Percentiles rank a stretch among this genome's conserved stretches.
phyloP scores from a whole-genome alignment of 1,284 basidiomycete genomes.

The Ustilago tritici region DNA sequence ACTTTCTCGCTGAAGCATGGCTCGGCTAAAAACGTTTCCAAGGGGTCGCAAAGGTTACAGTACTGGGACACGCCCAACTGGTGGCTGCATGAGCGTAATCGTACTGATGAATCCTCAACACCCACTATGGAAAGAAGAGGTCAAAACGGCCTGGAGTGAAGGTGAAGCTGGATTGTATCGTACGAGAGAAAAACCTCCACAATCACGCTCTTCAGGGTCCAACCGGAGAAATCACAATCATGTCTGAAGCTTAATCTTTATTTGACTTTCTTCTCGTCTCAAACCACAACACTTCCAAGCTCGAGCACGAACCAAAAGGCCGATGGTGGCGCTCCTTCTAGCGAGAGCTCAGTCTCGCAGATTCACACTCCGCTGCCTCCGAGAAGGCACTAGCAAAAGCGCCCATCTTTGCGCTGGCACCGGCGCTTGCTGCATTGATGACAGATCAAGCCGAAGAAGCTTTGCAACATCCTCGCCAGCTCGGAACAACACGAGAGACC shows the following conservation, averaged over 20 bases:
- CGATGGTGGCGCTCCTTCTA: not conserved
- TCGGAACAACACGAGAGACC: not conserved
- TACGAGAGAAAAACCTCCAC: constrained; percentile 13
- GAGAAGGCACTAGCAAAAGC: constrained; percentile 24
- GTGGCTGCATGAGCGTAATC: no score
- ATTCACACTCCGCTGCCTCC: constrained; percentile 16
- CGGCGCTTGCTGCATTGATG: constrained; percentile 18
- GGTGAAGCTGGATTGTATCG: not conserved
- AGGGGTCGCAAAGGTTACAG: no score
- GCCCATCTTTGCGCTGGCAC: constrained; percentile 9
- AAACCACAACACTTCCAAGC: no score
- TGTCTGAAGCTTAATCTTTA: not conserved
- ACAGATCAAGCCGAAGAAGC: not conserved
- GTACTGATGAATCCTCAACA: no score
- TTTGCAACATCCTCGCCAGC: constrained; percentile 4
- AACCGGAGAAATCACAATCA: not conserved
- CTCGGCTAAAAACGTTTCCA: no score
- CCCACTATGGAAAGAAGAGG: no score
- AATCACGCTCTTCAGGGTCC: constrained; percentile 5
- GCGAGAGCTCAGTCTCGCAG: not conserved
- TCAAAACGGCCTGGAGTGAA: no score
- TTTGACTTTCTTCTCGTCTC: not conserved
- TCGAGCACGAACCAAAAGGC: not conserved
- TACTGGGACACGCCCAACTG: no score
- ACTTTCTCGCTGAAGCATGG: no score